Percentiles rank a stretch among this genome's conserved stretches.
phyloP scores from a whole-genome alignment of 2,329 filamentous ascomycete species.

The Hypomyces rosellus region DNA sequence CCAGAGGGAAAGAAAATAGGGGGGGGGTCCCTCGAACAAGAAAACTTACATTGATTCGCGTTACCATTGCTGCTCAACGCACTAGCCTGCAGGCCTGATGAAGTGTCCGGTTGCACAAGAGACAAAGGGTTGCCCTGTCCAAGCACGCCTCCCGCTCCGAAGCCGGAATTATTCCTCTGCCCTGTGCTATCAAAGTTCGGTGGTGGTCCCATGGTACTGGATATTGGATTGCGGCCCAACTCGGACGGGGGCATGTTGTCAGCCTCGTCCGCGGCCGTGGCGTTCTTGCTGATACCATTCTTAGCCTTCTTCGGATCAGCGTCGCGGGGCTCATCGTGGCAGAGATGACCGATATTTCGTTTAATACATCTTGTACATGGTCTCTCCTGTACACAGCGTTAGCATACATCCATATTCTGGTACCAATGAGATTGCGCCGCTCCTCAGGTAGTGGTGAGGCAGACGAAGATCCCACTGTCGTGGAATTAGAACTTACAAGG shows the following conservation, averaged over 20 bases:
- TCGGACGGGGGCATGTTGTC: constrained; percentile 44
- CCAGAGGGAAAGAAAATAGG: constrained; percentile 4
- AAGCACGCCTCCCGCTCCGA: constrained; percentile 37
- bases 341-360: constrained; percentile 95
- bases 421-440: background rate
- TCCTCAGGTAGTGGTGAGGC: background rate
- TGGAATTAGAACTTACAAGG: constrained; percentile 58
- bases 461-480: constrained; percentile 10
- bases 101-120: constrained; percentile 64
- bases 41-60: constrained; percentile 67
- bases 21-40: constrained; percentile 13
- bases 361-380: constrained; percentile 98
- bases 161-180: constrained; percentile 34
- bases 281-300: constrained; percentile 33
- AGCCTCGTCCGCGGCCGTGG: constrained; percentile 55
- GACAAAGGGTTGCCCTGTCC: constrained; percentile 52
- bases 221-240: constrained; percentile 48
- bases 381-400: constrained; percentile 59
- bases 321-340: constrained; percentile 95
- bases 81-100: constrained; percentile 60
- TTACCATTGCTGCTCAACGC: constrained; percentile 49
- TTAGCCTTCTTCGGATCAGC: constrained; percentile 74
- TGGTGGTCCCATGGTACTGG: constrained; percentile 51
- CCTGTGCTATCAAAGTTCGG: constrained; percentile 31
- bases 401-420: constrained; percentile 14